Base-by-base conservation (phyloP, 768 basidiomycete genomes). In the Tricholoma sp. region DNA sequence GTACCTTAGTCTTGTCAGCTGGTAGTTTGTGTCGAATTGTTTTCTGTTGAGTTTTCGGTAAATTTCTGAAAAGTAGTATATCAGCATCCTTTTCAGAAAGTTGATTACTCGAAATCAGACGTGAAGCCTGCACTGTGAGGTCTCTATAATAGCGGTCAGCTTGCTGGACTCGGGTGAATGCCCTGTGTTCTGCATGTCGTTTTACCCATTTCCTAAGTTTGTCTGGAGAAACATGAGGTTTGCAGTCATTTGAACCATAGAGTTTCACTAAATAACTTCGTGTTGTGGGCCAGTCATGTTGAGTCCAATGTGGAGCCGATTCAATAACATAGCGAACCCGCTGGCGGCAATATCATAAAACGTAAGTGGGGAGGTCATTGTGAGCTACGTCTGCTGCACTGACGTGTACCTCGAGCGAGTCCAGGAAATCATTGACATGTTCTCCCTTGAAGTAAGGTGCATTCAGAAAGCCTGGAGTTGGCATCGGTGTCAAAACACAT, bases 381-480 rank as follows among this genome's bases (percentile, higher is more conserved):
- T 54, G 31, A 50, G 36, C 7, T 45, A 54, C 11, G 4, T n/a
- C 12, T 17, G 15, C 37, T 13, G 37, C 11, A n/a, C 15, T 13
- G 4, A 13, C 11, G 12, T 39, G 37, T 2, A 13, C 8, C 42
- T 61, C 54, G 2, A 61, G 12, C 8, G 13, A 7, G 1, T 57
- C 50, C 0, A 60, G 34, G 42, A 57, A 57, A 6, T 60, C 34
- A 2, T 41, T 3, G 4, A 60, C 50, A 20, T 24, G 52, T 11
- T 50, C 5, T 9, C 55, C 55, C 9, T 56, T 50, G 32, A 59
- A 59, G 13, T 6, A 15, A 3, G 54, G 54, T 24, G 57, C 57
- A 28, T 32, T 28, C 9, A 17, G 18, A 6, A 15, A 29, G 7
- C 15, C 20, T 2, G 52, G 52, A 4, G 12, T 37, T 12, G 11